Base-by-base conservation (phyloP, 495 filamentous ascomycete species). In the Pyrenula massariospora region DNA sequence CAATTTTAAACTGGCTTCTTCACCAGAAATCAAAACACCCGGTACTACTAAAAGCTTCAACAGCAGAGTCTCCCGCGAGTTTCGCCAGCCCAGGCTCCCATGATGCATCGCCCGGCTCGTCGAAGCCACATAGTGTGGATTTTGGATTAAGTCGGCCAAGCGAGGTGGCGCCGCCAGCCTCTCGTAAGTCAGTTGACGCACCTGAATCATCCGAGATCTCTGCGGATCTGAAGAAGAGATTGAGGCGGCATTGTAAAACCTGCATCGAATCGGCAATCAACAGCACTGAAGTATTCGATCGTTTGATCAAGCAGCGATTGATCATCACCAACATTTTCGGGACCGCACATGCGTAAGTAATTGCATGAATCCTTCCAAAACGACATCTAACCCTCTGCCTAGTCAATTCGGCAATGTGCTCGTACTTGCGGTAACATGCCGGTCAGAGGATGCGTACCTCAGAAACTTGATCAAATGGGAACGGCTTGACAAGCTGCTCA, bases 321-420 rank as follows among this genome's bases (percentile, higher is more conserved):
- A 84, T 96, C 25, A 82, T 96, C 49, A 97, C 92, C 10, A 96
- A 96, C 64, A 88, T 96, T 22, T 94, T 94, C 68, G 91, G 92
- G 22, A 97, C 92, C 12, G 86, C 91, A 59, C 92, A 96, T 77
- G 92, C 92, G 91, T 96, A 90, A 82, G 90, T 81, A 20, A 21
- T 57, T 24, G 56, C 12, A 47, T n/a, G 25, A 20, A 12, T 12
- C 50, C 49, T 49, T 25, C 59, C 12, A 23, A 12, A 42, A 47
- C 10, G 25, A 36, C 15, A 31, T 23, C 52, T 55, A n/a, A n/a
- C n/a, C n/a, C n/a, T n/a, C n/a, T n/a, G n/a, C 53, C 0, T 58
- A 96, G 91, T 10, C 93, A 97, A 91, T 98, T 95, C 69, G 93
- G 93, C 53, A 98, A 97, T 65, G 83, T 96, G 65, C 73, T 97